phyloP scores from a whole-genome alignment of 179 eudicot species.

The Dionaea muscipula region DNA sequence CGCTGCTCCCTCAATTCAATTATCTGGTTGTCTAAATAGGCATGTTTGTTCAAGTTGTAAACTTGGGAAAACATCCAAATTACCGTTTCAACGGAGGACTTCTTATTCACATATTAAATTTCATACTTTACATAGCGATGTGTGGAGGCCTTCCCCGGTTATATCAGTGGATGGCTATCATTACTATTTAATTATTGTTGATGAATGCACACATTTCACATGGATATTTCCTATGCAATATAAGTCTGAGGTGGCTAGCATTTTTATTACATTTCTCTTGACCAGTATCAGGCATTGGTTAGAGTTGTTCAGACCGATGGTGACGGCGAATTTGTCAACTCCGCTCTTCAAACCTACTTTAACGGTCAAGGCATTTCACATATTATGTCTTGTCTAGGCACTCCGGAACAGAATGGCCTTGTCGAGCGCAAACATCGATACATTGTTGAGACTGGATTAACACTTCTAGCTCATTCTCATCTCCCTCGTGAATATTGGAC shows the following conservation, averaged over 20 bases:
- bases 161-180: neutral
- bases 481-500: conserved; percentile 1
- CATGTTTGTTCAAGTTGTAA: too few species aligned
- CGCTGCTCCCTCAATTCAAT: too few species aligned
- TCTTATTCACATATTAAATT: too few species aligned
- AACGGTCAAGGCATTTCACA: neutral
- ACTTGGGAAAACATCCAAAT: too few species aligned
- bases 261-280: neutral
- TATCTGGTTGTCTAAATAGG: too few species aligned
- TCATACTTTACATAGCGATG: too few species aligned
- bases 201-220: neutral
- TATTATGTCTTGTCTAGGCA: neutral
- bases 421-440: too few species aligned
- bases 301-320: neutral
- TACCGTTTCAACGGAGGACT: too few species aligned
- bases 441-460: neutral
- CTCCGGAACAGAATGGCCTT: neutral
- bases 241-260: neutral
- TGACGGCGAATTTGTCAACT: conserved; percentile 1
- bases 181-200: conserved; percentile 7
- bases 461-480: neutral
- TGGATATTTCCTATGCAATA: neutral
- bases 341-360: neutral
- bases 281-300: neutral
- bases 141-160: too few species aligned